phyloP scores from a whole-genome alignment of 257 asterid species.

The Osmanthus fragrans region DNA sequence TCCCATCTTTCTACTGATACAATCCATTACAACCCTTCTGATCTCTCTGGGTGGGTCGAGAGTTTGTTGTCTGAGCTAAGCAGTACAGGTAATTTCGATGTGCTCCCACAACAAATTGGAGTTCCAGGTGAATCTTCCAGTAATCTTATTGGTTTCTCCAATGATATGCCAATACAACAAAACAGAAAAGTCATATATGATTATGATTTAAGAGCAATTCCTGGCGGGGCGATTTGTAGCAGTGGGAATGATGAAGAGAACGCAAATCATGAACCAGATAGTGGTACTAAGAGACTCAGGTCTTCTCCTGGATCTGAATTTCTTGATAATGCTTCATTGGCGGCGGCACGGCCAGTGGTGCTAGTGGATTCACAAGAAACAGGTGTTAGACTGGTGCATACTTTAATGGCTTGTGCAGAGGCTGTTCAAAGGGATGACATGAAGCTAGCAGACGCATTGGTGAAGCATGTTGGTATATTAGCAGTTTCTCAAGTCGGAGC shows the following conservation, averaged over 20 bases:
- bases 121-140: slow-evolving; percentile 32
- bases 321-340: not conserved
- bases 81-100: slow-evolving; percentile 20
- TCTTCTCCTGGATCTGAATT: slow-evolving; percentile 43
- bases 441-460: slow-evolving; percentile 62
- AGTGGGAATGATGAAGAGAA: slow-evolving; percentile 4
- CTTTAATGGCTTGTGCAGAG: slow-evolving; percentile 78
- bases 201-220: slow-evolving; percentile 77
- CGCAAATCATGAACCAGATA: slow-evolving; percentile 17
- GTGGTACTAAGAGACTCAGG: slow-evolving; percentile 47
- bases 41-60: slow-evolving; percentile 74
- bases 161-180: not conserved
- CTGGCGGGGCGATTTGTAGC: slow-evolving; percentile 63
- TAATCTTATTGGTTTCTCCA: slow-evolving; percentile 22
- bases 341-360: slow-evolving; percentile 48
- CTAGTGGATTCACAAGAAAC: slow-evolving; percentile 79
- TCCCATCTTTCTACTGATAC: slow-evolving; percentile 44
- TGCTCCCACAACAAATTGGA: slow-evolving; percentile 8
- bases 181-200: slow-evolving; percentile 36
- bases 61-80: slow-evolving; percentile 59
- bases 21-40: slow-evolving; percentile 75
- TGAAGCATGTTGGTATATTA: slow-evolving; percentile 58
- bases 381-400: slow-evolving; percentile 75
- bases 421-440: slow-evolving; percentile 62
- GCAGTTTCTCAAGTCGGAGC: slow-evolving; percentile 80